A percentile compares a stretch with the other conserved stretches of the same genome.
These are phyloP conservation scores for Shiraia bambusicola DNA, from an alignment of 2,329 filamentous ascomycete species.

Conservation along the genomic window DNA sequence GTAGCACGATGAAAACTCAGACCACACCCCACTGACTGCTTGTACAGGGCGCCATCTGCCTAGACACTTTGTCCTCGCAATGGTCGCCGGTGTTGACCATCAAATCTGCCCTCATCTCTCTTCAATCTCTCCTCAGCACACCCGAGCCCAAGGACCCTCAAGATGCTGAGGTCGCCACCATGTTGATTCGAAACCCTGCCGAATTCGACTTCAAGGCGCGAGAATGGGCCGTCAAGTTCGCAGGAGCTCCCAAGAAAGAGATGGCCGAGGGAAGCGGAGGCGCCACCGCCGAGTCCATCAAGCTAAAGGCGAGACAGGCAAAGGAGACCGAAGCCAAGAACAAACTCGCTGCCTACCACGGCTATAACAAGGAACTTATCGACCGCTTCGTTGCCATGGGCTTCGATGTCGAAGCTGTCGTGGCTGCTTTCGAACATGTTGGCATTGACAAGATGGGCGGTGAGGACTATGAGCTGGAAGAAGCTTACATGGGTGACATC, in stretches of 20 bases:
- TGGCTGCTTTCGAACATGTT: slow-evolving; percentile 77
- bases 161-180: slow-evolving; percentile 90
- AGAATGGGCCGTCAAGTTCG: slow-evolving; percentile 86
- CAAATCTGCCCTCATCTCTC: slow-evolving; percentile 88
- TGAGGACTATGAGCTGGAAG: slow-evolving; percentile 81
- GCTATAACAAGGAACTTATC: slow-evolving; percentile 82
- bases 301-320: slow-evolving; percentile 55
- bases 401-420: slow-evolving; percentile 83
- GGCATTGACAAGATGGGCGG: slow-evolving; percentile 78
- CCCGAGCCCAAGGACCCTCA: slow-evolving; percentile 97
- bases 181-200: slow-evolving; percentile 78
- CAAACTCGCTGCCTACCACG: slow-evolving; percentile 67
- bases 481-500: slow-evolving; percentile 87
- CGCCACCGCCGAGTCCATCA: slow-evolving; percentile 55
- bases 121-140: slow-evolving; percentile 88
- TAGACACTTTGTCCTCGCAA: slow-evolving; percentile 83
- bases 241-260: slow-evolving; percentile 67
- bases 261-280: slow-evolving; percentile 57
- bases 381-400: slow-evolving; percentile 88
- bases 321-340: slow-evolving; percentile 62
- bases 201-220: slow-evolving; percentile 80
- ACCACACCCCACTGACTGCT: slow-evolving; percentile 19
- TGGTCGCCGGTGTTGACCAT: slow-evolving; percentile 98
- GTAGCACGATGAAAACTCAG: slow-evolving; percentile 37
- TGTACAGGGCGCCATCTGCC: slow-evolving; percentile 87